Evolutionary conservation across 306 rosid genomes (phyloP), one percentile per base, ranked within the genome.

Genomic region (Ormosia semicastrata): DNA sequence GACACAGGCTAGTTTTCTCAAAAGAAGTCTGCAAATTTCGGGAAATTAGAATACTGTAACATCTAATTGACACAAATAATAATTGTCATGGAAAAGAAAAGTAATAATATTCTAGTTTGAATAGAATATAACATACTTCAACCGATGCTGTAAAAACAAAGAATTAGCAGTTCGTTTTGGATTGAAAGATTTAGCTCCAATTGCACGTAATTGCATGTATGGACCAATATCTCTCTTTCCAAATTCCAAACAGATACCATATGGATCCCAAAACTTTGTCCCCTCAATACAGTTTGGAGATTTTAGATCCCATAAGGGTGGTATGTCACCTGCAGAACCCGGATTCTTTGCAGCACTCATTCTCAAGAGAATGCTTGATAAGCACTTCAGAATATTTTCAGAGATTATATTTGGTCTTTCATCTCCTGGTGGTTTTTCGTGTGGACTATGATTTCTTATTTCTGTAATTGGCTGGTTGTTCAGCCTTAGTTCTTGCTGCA

Each of bases 321-420:
- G 78, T 5, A 66, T 59, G 24, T 24, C 84, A 56, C 82, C 87
- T 34, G 85, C 69, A 39, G 88, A 54, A 24, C 66, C 87, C 18
- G 29, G 74, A 49, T 66, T 80, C 89, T 87, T 92, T 13, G 32
- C 82, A 4, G 87, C 77, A 85, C 89, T 88, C 91, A 90, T 82
- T 84, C 98, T 86, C 81, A 86, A 64, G 82, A 95, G 87, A 85
- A 93, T 90, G 89, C 86, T 92, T 64, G 93, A 86, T 81, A 93
- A 88, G 82, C 99, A 95, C 88, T 89, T 93, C 5, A 95, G 65
- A 78, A 90, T 90, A 78, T 85, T 86, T 84, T 93, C 96, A n/a
- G 98, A 90, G 66, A 92, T 77, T 77, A 58, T 79, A 91, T 95
- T 95, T 30, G 99, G 98, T 62, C 70, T 77, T 29, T 95, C 92